phyloP scores from a whole-genome alignment of 2,329 filamentous ascomycete genomes.

The Cladosporium velox region DNA sequence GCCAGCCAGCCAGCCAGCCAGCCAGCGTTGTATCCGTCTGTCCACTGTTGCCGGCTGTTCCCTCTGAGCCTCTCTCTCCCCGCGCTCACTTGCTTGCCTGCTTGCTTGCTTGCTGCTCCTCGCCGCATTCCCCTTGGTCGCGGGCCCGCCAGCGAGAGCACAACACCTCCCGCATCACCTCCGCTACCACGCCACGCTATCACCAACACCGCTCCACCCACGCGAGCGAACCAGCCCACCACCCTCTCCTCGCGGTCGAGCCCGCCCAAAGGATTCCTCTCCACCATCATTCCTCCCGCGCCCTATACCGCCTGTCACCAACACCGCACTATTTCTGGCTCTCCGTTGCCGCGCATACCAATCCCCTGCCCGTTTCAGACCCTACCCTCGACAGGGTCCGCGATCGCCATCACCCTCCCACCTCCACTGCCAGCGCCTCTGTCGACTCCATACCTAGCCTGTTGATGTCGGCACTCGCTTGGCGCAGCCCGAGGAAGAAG shows the following conservation, averaged over 20 bases:
- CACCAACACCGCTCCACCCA: conserved; percentile 9
- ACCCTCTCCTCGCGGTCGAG: neutral
- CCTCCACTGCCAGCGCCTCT: conserved; percentile 10
- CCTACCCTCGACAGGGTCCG: conserved; percentile 15
- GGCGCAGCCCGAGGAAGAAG: conserved; percentile 19
- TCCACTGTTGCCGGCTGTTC: neutral
- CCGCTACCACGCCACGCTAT: conserved; percentile 12
- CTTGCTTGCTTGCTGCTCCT: neutral
- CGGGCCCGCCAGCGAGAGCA: neutral
- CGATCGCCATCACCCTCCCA: conserved; percentile 12
- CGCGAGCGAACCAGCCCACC: neutral
- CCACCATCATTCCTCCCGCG: conserved; percentile 11
- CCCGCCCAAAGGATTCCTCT: neutral
- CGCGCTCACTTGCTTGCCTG: neutral
- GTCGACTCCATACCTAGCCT: conserved; percentile 4
- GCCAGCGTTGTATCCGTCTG: neutral
- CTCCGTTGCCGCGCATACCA: conserved; percentile 18
- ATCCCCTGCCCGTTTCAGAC: conserved; percentile 18
- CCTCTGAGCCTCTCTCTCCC: neutral
- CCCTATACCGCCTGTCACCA: conserved; percentile 11
- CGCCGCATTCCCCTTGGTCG: neutral
- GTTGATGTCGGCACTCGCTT: conserved; percentile 19
- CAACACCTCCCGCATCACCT: conserved; percentile 16
- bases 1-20: too few relatives aligned
- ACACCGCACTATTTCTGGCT: conserved; percentile 17